Evolutionary conservation across 257 asterid species (phyloP), one percentile per base, ranked within the genome.

Genomic region (Salvia splendens): DNA sequence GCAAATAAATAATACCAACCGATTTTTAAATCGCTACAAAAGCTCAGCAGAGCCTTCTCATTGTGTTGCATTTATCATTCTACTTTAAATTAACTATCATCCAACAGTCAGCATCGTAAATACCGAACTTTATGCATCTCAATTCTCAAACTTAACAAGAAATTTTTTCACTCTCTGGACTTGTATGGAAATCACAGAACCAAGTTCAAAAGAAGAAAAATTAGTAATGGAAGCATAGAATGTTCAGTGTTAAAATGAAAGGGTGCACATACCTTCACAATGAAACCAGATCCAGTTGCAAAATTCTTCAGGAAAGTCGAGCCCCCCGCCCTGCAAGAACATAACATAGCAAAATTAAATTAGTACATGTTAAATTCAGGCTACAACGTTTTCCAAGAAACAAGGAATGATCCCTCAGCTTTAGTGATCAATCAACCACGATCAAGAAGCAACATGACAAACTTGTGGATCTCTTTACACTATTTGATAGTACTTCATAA

Each of bases 291-390:
- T 74, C 76, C 81, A 70, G 72, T 79, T 69, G 77, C 80, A 41
- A 78, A 68, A 80, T 66, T 80, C 77, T 69, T 80, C 78, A 82
- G 84, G 71, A 64, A 70, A 10, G 57, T 38, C 4, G 75, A 71
- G 49, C 67, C 79, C 43, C 80, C 84, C 71, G 41, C 68, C 93
- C 97, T 91, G 84, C 88, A 84, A 67, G 64, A 52, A 68, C 15
- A 79, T 65, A 41, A 71, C 49, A 71, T 5, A 77, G 72, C 65
- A 28, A 68, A 24, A 16, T 77, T 76, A 78, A 70, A 73, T 58
- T 24, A 54, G 59, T 47, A 67, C 15, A 49, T 42, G 61, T n/a
- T n/a, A 28, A 64, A 65, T 24, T 1, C 30, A 2, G 30, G 30
- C 30, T 24, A 24, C 57, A 55, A 41, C 64, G 63, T 64, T 33